Evolutionary conservation across 345 rosid species (phyloP).

Genomic region (Boechera stricta): DNA sequence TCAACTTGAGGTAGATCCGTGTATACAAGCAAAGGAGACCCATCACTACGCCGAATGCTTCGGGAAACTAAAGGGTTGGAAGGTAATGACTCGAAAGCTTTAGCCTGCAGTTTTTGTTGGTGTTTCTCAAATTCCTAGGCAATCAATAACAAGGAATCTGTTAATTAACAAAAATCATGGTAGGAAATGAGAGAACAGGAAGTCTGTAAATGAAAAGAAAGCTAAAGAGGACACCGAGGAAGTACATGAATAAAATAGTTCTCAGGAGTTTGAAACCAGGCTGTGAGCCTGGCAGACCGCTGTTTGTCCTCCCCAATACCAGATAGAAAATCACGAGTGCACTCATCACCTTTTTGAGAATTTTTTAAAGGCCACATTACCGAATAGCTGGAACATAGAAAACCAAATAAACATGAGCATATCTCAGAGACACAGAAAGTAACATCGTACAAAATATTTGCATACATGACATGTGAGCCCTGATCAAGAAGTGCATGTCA

Average conservation of each 20-base stretch:
- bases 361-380: constrained; percentile 79
- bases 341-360: constrained; percentile 69
- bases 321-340: constrained; percentile 81
- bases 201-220: constrained; percentile 12
- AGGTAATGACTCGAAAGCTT: constrained; percentile 48
- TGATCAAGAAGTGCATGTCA: constrained; percentile 23
- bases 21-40: constrained; percentile 63
- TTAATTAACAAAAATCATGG: constrained; percentile 28
- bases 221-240: constrained; percentile 3
- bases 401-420: constrained; percentile 17
- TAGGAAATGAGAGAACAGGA: constrained; percentile 6
- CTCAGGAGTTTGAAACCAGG: constrained; percentile 89
- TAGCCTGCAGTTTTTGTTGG: constrained; percentile 50
- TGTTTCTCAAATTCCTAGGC: constrained; percentile 76
- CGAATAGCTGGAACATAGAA: constrained; percentile 63
- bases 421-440: constrained; percentile 20
- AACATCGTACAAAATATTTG: constrained; percentile 1
- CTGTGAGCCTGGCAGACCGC: constrained; percentile 89
- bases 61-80: constrained; percentile 45
- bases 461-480: constrained; percentile 5
- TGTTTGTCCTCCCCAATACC: constrained; percentile 97
- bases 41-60: constrained; percentile 54
- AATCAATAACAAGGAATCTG: constrained; percentile 34
- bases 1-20: constrained; percentile 93
- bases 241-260: constrained; percentile 75